These are phyloP conservation scores for Plantago elongata DNA, from an alignment of 257 asterid genomes.

Conservation along the genomic window DNA sequence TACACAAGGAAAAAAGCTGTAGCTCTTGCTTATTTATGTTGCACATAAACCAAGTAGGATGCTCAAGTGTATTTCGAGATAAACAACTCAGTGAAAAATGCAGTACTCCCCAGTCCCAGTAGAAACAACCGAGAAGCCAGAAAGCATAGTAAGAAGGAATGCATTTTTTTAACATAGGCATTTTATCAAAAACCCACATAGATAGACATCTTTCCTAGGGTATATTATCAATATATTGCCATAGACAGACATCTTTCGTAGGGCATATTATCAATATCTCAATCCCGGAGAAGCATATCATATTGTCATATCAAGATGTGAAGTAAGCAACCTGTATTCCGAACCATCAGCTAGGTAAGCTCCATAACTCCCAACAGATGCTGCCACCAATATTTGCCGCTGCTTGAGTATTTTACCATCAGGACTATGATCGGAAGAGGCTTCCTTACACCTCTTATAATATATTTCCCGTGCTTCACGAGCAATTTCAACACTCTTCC, in stretches of 20 bases:
- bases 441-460: slow-evolving; percentile 45
- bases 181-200: neutral
- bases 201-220: neutral
- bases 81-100: neutral
- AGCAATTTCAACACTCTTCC: slow-evolving; percentile 77
- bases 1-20: slow-evolving; percentile 3
- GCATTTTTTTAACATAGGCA: slow-evolving; percentile 1
- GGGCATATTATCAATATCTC: slow-evolving; percentile 1
- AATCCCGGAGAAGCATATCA: neutral
- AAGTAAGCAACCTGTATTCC: slow-evolving; percentile 64
- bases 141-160: neutral
- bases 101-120: too few relatives aligned
- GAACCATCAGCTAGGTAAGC: slow-evolving; percentile 94
- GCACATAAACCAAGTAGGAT: slow-evolving; percentile 11
- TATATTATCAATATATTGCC: slow-evolving; percentile 4
- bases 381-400: slow-evolving; percentile 74
- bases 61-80: neutral
- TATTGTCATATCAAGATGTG: neutral
- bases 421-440: slow-evolving; percentile 28
- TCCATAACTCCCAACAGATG: slow-evolving; percentile 93
- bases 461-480: slow-evolving; percentile 67
- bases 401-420: slow-evolving; percentile 56
- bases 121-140: neutral
- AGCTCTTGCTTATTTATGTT: neutral
- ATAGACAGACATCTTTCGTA: neutral